phyloP scores from a whole-genome alignment of 352 stramenopile species.

The Phytophthora aleatoria region DNA sequence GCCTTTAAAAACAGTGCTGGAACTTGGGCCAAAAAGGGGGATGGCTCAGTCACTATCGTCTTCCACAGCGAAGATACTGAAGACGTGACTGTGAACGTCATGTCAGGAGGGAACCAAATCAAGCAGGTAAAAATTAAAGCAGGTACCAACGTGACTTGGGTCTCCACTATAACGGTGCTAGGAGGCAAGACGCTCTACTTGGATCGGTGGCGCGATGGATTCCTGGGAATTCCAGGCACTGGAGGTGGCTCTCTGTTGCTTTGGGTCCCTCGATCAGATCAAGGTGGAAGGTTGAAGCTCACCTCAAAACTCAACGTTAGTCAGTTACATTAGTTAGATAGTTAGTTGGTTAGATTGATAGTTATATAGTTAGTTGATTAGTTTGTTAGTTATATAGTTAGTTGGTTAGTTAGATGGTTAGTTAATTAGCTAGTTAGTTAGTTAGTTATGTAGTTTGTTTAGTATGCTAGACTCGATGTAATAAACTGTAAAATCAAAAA shows the following conservation, averaged over 20 bases:
- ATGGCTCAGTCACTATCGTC: conserved; percentile 25
- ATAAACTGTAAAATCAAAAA: neutral
- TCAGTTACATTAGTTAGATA: neutral
- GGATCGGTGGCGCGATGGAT: conserved; percentile 38
- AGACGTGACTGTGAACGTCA: conserved; percentile 41
- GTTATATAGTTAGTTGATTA: too few relatives aligned
- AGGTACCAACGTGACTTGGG: conserved; percentile 30
- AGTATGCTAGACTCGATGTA: neutral
- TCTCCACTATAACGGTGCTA: conserved; percentile 17
- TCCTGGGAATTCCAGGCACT: conserved; percentile 12
- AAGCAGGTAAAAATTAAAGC: conserved; percentile 25
- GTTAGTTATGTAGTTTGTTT: too few relatives aligned
- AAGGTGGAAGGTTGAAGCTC: conserved; percentile 38
- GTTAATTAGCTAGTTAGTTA: too few relatives aligned
- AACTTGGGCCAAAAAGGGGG: conserved; percentile 27
- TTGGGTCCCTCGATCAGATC: conserved; percentile 30
- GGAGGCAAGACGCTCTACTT: conserved; percentile 42
- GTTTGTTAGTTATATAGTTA: too few relatives aligned
- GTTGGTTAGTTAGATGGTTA: too few relatives aligned
- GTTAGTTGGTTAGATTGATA: too few relatives aligned
- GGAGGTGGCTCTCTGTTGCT: neutral
- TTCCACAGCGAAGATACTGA: conserved; percentile 35
- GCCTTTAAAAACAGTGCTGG: conserved; percentile 39
- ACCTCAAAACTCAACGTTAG: conserved; percentile 47
- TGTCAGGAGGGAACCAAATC: conserved; percentile 32